phyloP scores from a whole-genome alignment of 768 basidiomycete genomes.

The Mycena chlorophos region DNA sequence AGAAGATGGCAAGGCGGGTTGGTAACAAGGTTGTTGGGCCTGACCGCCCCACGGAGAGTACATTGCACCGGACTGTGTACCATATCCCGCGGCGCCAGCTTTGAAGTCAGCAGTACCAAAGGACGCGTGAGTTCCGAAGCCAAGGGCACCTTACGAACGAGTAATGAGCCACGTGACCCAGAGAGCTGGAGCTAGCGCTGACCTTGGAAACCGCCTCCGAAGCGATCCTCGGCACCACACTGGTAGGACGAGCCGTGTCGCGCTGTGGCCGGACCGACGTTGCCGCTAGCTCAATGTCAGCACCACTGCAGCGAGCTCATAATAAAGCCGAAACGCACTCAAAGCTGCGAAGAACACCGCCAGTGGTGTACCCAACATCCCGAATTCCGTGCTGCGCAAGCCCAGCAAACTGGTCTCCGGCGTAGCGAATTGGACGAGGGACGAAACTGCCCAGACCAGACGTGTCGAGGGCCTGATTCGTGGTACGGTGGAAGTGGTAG shows the following conservation, averaged over 20 bases:
- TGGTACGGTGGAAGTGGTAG: not conserved
- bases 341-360: not conserved
- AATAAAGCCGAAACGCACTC: too few species aligned
- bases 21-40: not conserved
- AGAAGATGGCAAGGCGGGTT: not conserved
- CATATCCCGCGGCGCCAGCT: not conserved
- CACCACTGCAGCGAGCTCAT: too few species aligned
- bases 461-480: not conserved
- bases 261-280: too few species aligned
- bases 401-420: not conserved
- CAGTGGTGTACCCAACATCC: not conserved
- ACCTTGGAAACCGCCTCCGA: too few species aligned
- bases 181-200: too few species aligned
- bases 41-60: not conserved
- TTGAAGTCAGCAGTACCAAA: not conserved
- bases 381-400: not conserved
- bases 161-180: too few species aligned
- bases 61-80: not conserved
- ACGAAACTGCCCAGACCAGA: not conserved
- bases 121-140: not conserved
- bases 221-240: too few species aligned
- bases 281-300: too few species aligned
- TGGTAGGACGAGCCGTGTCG: too few species aligned
- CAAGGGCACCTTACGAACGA: too few species aligned
- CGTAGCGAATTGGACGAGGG: not conserved